Conservation (phyloP, 1,284 basidiomycete species). For the Kalmanozyma brasiliensis region DNA sequence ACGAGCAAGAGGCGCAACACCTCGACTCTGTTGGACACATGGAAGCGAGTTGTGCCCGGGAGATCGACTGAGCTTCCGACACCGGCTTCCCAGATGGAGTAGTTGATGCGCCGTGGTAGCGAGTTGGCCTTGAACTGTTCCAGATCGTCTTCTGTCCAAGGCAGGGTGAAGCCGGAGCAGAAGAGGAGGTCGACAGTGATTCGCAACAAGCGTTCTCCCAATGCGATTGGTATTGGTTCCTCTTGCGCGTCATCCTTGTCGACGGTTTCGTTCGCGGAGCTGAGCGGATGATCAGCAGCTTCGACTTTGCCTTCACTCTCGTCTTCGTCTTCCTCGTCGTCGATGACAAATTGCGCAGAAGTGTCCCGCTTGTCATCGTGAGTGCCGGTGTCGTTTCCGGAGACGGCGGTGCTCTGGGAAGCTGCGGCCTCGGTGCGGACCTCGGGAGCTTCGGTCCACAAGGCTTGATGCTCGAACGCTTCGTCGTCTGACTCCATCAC, state of each 20-base stretch:
- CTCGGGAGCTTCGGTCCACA: conserved; percentile 44
- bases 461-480: conserved; percentile 36
- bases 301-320: conserved; percentile 7
- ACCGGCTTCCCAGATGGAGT: conserved; percentile 64
- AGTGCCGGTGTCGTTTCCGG: neutral
- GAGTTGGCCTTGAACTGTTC: conserved; percentile 4
- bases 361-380: conserved; percentile 38
- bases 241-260: conserved; percentile 9
- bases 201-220: conserved; percentile 49
- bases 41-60: conserved; percentile 37
- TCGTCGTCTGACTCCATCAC: conserved; percentile 40
- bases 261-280: neutral
- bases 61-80: conserved; percentile 62
- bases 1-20: conserved; percentile 61
- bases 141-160: conserved; percentile 63
- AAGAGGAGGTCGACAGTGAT: conserved; percentile 62
- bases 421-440: conserved; percentile 16
- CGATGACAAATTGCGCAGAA: conserved; percentile 60
- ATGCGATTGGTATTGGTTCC: conserved; percentile 21
- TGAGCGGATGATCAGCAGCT: conserved; percentile 38
- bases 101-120: conserved; percentile 19
- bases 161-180: conserved; percentile 64
- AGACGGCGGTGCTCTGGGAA: neutral
- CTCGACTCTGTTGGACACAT: conserved; percentile 58
- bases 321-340: conserved; percentile 53